Percentiles rank a stretch among this genome's conserved stretches.
These are phyloP conservation scores for Talaromyces trachyspermus DNA, from an alignment of 495 filamentous ascomycete species.

Conservation along the genomic window DNA sequence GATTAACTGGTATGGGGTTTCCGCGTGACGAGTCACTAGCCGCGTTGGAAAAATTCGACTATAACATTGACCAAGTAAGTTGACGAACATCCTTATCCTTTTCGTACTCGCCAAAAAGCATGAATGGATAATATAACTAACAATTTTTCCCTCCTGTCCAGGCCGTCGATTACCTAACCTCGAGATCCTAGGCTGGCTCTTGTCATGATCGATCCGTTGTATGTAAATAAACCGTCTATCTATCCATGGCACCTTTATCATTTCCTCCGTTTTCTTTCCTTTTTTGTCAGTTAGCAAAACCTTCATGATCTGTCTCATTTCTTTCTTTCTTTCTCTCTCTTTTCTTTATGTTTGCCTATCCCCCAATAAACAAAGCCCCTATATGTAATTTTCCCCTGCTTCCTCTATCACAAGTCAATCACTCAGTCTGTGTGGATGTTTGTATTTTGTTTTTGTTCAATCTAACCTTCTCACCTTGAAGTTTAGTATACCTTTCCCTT, in stretches of 20 bases:
- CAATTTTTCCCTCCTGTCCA: constrained; percentile 4
- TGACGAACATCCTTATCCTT: constrained; percentile 5
- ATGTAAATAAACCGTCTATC: constrained; percentile 12
- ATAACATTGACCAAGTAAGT: constrained; percentile 88
- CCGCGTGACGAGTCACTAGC: constrained; percentile 66
- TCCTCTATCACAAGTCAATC: too few species aligned
- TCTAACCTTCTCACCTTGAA: too few species aligned
- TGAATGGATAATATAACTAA: constrained; percentile 1
- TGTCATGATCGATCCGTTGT: too few species aligned
- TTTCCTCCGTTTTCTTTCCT: too few species aligned
- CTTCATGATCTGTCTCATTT: too few species aligned
- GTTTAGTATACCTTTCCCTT: too few species aligned
- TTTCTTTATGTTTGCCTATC: not conserved
- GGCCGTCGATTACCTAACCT: constrained; percentile 38
- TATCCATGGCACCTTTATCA: constrained; percentile 9
- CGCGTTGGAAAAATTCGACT: constrained; percentile 90
- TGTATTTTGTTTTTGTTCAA: too few species aligned
- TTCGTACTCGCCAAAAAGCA: not conserved
- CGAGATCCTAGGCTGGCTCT: constrained; percentile 24
- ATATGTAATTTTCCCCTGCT: too few species aligned
- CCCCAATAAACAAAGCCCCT: too few species aligned
- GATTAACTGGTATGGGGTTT: constrained; percentile 88
- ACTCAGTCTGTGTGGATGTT: too few species aligned
- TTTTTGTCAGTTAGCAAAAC: too few species aligned
- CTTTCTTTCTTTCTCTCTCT: not conserved